These are phyloP conservation scores for Gossypioides kirkii DNA, from an alignment of 345 rosid genomes.

Conservation along the genomic window DNA sequence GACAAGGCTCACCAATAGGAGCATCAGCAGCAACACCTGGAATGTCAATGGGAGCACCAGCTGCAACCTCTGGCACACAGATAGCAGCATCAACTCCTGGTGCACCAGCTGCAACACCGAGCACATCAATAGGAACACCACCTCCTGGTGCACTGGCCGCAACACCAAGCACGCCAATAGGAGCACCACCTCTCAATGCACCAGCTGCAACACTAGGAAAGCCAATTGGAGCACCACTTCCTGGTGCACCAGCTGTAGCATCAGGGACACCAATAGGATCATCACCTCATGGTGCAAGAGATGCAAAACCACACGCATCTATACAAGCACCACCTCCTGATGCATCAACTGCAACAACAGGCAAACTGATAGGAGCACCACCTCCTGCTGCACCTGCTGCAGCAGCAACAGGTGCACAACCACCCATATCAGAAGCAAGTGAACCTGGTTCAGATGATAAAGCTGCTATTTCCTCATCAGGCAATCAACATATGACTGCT, in stretches of 20 bases:
- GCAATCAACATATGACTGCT: constrained; percentile 27
- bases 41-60: too few relatives aligned
- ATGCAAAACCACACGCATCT: neutral
- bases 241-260: constrained; percentile 22
- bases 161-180: constrained; percentile 4
- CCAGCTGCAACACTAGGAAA: neutral
- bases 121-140: constrained; percentile 30
- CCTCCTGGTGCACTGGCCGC: constrained; percentile 37
- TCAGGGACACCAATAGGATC: constrained; percentile 17
- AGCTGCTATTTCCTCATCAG: constrained; percentile 24
- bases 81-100: constrained; percentile 7
- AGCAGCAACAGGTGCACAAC: constrained; percentile 20
- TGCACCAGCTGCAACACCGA: constrained; percentile 20
- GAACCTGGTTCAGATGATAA: constrained; percentile 39
- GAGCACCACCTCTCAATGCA: neutral
- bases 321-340: constrained; percentile 1
- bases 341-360: constrained; percentile 20
- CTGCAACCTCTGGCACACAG: neutral
- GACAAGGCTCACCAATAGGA: neutral
- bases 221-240: constrained; percentile 22
- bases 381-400: constrained; percentile 8
- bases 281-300: constrained; percentile 2
- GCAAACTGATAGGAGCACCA: constrained; percentile 19
- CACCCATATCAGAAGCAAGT: constrained; percentile 26
- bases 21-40: neutral